These are phyloP conservation scores for Hypericum perforatum DNA, from an alignment of 345 rosid species.

Conservation along the genomic window DNA sequence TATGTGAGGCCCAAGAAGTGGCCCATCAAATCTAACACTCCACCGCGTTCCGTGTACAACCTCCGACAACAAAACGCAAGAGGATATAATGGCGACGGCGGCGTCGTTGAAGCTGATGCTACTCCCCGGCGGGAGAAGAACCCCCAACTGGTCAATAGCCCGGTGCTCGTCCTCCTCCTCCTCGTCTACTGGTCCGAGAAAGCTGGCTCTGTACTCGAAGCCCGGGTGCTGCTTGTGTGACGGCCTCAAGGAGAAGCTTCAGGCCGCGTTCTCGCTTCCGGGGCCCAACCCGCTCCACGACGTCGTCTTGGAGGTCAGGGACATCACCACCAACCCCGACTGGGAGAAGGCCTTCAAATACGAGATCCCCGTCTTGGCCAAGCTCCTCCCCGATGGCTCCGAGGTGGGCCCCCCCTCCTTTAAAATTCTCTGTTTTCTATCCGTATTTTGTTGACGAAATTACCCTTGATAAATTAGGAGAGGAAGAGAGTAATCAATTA, in stretches of 20 bases:
- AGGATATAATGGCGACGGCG: too few relatives aligned
- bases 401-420: conserved; percentile 33
- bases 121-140: too few relatives aligned
- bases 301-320: conserved; percentile 70
- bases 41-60: too few relatives aligned
- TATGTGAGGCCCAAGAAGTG: too few relatives aligned
- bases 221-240: conserved; percentile 94
- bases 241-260: conserved; percentile 86
- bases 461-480: not conserved
- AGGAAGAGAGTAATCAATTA: too few relatives aligned
- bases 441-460: not conserved
- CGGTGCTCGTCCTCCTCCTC: conserved; percentile 19
- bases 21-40: too few relatives aligned
- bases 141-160: too few relatives aligned
- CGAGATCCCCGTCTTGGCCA: conserved; percentile 75
- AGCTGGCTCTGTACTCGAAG: conserved; percentile 64
- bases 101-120: too few relatives aligned
- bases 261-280: conserved; percentile 62
- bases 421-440: not conserved
- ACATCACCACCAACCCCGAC: conserved; percentile 62
- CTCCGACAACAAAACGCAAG: too few relatives aligned
- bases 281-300: conserved; percentile 57
- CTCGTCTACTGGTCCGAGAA: conserved; percentile 24
- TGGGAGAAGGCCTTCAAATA: conserved; percentile 76
- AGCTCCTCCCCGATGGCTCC: conserved; percentile 49